A percentile compares a stretch with the other conserved stretches of the same genome.
Conservation (phyloP, 345 rosid species). For the Angophora floribunda region DNA sequence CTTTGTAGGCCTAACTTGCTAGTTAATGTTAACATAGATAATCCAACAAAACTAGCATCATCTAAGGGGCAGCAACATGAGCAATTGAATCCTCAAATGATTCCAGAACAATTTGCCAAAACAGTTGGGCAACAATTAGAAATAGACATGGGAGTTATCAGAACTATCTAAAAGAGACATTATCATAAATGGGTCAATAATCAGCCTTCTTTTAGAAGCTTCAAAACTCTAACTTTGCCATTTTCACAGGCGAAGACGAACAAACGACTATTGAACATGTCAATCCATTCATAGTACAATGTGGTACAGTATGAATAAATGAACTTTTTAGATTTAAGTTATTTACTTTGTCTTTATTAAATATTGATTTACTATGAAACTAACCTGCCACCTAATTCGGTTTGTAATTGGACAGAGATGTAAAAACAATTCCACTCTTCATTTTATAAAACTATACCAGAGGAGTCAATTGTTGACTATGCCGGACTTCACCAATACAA, state of each 20-base stretch:
- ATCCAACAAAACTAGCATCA: background rate
- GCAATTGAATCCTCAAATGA: background rate
- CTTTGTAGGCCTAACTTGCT: background rate
- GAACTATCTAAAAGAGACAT: background rate
- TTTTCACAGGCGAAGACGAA: background rate
- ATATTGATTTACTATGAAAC: background rate
- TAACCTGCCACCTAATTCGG: background rate
- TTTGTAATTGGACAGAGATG: background rate
- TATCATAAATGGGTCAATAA: background rate
- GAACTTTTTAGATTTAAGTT: background rate
- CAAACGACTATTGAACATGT: background rate
- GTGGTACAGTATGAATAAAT: background rate
- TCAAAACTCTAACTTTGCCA: background rate
- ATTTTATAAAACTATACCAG: background rate
- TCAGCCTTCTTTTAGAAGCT: background rate
- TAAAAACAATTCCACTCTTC: background rate
- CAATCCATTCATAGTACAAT: background rate
- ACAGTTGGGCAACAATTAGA: background rate
- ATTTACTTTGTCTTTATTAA: background rate
- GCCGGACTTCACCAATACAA: background rate
- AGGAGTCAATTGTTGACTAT: too few species aligned
- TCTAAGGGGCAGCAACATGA: background rate
- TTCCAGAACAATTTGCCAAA: background rate
- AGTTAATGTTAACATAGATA: background rate
- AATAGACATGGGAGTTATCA: background rate